These are phyloP conservation scores for Vitis cinerea DNA, from an alignment of 164 flowering plant genomes.

Conservation along the genomic window DNA sequence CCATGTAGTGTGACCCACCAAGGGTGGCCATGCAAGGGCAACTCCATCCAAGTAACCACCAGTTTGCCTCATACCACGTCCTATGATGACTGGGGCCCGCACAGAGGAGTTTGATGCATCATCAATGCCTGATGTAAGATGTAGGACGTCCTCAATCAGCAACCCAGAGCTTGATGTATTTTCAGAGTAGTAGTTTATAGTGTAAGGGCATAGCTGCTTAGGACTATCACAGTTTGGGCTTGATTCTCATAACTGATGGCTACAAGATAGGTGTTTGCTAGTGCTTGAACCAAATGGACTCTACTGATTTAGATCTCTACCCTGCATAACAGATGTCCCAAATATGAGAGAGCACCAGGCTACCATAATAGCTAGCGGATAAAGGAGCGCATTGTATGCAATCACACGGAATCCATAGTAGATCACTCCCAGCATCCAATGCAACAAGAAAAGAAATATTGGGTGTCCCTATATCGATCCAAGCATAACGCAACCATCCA, in stretches of 20 bases:
- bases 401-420: constrained; percentile 92
- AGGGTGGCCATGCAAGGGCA: constrained; percentile 26
- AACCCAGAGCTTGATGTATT: constrained; percentile 81
- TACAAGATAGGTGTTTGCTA: constrained; percentile 70
- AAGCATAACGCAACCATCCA: constrained; percentile 89
- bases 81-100: constrained; percentile 67
- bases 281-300: constrained; percentile 75
- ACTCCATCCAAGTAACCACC: constrained; percentile 84
- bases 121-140: constrained; percentile 50
- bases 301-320: constrained; percentile 77
- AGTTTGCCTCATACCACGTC: constrained; percentile 93
- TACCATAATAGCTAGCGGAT: constrained; percentile 53
- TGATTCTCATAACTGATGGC: constrained; percentile 65
- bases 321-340: constrained; percentile 99
- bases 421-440: constrained; percentile 91
- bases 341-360: constrained; percentile 90
- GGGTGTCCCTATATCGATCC: constrained; percentile 92
- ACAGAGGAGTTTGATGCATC: constrained; percentile 37
- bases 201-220: constrained; percentile 72
- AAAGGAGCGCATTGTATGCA: constrained; percentile 90
- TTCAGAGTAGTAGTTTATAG: constrained; percentile 50
- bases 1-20: too few relatives aligned
- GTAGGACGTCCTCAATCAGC: constrained; percentile 76
- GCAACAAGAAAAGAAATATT: constrained; percentile 89
- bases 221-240: constrained; percentile 60